Evolutionary conservation across 2,329 filamentous ascomycete genomes (phyloP).

Genomic region (Penicillium sp.): DNA sequence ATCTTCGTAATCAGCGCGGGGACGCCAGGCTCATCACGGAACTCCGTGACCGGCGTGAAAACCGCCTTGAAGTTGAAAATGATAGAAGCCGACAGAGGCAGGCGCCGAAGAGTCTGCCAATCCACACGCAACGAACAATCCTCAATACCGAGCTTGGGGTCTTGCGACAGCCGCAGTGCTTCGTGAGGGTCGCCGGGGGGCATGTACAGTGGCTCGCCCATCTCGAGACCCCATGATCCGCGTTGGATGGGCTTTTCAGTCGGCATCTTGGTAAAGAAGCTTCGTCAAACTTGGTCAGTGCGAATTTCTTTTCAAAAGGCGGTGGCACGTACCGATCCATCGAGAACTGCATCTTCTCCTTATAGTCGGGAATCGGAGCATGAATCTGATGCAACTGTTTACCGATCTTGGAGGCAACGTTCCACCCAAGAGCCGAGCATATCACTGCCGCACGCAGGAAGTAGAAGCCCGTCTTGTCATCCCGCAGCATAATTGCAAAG

Average conservation of each 20-base stretch:
- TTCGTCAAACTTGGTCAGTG: constrained; percentile 28
- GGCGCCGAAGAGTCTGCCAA: constrained; percentile 79
- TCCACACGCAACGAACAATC: constrained; percentile 73
- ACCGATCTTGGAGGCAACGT: constrained; percentile 70
- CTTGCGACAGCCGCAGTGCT: constrained; percentile 57
- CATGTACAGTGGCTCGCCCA: constrained; percentile 72
- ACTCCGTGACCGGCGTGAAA: constrained; percentile 70
- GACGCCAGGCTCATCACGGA: constrained; percentile 70
- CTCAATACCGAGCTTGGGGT: constrained; percentile 54
- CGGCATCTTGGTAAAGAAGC: constrained; percentile 78
- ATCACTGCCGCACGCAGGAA: constrained; percentile 72
- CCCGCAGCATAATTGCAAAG: constrained; percentile 72
- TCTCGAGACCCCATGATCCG: constrained; percentile 79
- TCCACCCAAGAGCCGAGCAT: constrained; percentile 80
- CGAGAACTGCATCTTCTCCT: constrained; percentile 81
- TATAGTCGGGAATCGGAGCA: constrained; percentile 73
- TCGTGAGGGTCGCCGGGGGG: constrained; percentile 67
- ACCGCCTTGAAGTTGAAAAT: constrained; percentile 88
- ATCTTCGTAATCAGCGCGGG: constrained; percentile 68
- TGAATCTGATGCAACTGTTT: constrained; percentile 70
- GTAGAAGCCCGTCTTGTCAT: constrained; percentile 70
- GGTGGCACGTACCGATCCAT: constrained; percentile 67
- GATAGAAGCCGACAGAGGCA: constrained; percentile 72
- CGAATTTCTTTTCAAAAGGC: not conserved
- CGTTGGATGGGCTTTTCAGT: constrained; percentile 74